Conservation (phyloP, 257 asterid species). For the Linderniella brevidens region DNA sequence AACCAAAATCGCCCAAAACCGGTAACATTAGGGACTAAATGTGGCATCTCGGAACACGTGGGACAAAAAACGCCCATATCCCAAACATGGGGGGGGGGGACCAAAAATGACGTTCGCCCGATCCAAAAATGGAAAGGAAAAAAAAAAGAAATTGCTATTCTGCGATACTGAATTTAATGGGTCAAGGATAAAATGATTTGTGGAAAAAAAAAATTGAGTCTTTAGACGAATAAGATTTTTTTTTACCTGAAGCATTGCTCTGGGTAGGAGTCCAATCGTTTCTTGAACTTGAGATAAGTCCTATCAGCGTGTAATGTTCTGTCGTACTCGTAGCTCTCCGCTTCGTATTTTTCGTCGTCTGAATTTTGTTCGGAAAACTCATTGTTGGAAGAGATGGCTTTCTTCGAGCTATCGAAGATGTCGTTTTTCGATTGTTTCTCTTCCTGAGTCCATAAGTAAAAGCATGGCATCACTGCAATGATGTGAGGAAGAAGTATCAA, state of each 20-base stretch:
- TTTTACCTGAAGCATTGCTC: constrained; percentile 91
- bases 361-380: constrained; percentile 25
- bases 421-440: constrained; percentile 33
- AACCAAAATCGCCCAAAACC: too few relatives aligned
- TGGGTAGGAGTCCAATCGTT: constrained; percentile 59
- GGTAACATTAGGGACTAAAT: too few relatives aligned
- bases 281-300: constrained; percentile 77
- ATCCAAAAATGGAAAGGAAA: not conserved
- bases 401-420: constrained; percentile 18
- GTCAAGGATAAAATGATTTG: too few relatives aligned
- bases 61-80: too few relatives aligned
- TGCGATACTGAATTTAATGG: not conserved
- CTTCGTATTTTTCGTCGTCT: constrained; percentile 44
- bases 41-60: too few relatives aligned
- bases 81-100: too few relatives aligned
- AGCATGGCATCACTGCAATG: constrained; percentile 73
- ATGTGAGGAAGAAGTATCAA: constrained; percentile 8
- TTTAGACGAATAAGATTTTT: not conserved
- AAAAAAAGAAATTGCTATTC: constrained; percentile 3
- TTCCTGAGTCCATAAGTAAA: constrained; percentile 46
- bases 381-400: constrained; percentile 12
- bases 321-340: constrained; percentile 78
- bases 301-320: constrained; percentile 68
- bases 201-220: not conserved
- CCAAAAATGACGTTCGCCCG: too few relatives aligned